phyloP scores from a whole-genome alignment of 805 yeast species.

The Debaryomyces hansenii region DNA sequence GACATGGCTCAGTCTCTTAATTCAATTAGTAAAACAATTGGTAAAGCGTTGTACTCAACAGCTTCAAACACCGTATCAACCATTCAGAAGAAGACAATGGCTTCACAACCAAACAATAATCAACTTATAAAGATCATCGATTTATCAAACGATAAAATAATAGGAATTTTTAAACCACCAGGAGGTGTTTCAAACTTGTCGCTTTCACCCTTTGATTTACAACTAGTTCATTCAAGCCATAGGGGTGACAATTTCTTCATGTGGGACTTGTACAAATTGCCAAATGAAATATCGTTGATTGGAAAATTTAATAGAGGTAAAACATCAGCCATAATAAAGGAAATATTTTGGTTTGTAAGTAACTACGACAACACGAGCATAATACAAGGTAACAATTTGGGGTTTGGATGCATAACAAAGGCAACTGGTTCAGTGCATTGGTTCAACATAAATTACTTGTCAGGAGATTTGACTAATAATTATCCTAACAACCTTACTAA shows the following conservation, averaged over 20 bases:
- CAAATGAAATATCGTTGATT: slow-evolving; percentile 49
- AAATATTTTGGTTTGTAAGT: slow-evolving; percentile 53
- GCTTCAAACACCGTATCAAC: slow-evolving; percentile 27
- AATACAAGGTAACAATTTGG: slow-evolving; percentile 31
- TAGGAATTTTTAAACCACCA: slow-evolving; percentile 54
- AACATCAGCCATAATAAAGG: slow-evolving; percentile 53
- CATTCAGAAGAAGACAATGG: slow-evolving; percentile 20
- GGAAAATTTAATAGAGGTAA: slow-evolving; percentile 65
- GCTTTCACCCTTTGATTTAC: slow-evolving; percentile 60
- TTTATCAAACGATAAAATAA: slow-evolving; percentile 36
- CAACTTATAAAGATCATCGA: slow-evolving; percentile 49
- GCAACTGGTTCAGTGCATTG: slow-evolving; percentile 63
- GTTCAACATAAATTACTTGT: slow-evolving; percentile 47
- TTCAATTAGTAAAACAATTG: slow-evolving; percentile 30
- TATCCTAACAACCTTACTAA: slow-evolving; percentile 24
- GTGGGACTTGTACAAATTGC: slow-evolving; percentile 61
- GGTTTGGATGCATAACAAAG: slow-evolving; percentile 53
- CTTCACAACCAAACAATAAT: slow-evolving; percentile 27
- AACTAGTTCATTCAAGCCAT: slow-evolving; percentile 50
- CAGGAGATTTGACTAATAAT: slow-evolving; percentile 30
- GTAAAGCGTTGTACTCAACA: slow-evolving; percentile 34
- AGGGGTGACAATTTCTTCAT: slow-evolving; percentile 64
- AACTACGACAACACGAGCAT: slow-evolving; percentile 22
- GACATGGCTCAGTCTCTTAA: slow-evolving; percentile 24
- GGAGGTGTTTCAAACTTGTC: slow-evolving; percentile 62